Conservation (phyloP, 257 asterid species). For the Primulina huaijiensis region DNA sequence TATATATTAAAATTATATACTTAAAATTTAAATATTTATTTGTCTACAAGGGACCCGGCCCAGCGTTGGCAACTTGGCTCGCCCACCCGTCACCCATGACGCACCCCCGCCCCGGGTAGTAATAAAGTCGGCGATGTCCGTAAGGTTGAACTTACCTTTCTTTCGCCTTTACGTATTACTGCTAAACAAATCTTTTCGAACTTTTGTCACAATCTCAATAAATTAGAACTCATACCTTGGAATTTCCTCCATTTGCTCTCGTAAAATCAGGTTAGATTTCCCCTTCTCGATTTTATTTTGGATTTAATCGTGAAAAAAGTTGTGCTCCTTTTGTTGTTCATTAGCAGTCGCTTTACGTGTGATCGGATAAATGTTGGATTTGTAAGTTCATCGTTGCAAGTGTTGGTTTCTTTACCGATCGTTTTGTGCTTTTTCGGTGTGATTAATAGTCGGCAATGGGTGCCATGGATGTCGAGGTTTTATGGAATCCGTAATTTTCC, state of each 20-base stretch:
- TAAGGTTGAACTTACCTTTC: too few species aligned
- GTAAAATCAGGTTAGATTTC: slow-evolving; percentile 28
- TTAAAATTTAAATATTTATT: too few species aligned
- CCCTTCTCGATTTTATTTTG: background rate
- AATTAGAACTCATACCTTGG: background rate
- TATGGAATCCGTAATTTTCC: background rate
- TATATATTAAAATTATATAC: too few species aligned
- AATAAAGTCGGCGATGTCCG: too few species aligned
- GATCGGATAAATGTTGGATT: slow-evolving; percentile 4
- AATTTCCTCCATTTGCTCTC: background rate
- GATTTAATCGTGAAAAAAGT: too few species aligned
- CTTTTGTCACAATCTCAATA: background rate
- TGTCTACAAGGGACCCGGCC: too few species aligned
- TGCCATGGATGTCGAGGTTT: slow-evolving; percentile 3
- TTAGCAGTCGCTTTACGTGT: background rate
- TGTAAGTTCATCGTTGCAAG: background rate
- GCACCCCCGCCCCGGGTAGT: too few species aligned
- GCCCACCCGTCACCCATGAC: too few species aligned
- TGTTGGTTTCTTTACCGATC: slow-evolving; percentile 5
- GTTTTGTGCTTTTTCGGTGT: background rate
- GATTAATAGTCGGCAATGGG: background rate
- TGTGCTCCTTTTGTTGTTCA: background rate
- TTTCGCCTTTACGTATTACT: background rate
- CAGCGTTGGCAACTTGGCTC: too few species aligned
- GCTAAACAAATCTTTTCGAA: slow-evolving; percentile 3